phyloP scores from a whole-genome alignment of 257 asterid genomes.

The Solanum chilense region DNA sequence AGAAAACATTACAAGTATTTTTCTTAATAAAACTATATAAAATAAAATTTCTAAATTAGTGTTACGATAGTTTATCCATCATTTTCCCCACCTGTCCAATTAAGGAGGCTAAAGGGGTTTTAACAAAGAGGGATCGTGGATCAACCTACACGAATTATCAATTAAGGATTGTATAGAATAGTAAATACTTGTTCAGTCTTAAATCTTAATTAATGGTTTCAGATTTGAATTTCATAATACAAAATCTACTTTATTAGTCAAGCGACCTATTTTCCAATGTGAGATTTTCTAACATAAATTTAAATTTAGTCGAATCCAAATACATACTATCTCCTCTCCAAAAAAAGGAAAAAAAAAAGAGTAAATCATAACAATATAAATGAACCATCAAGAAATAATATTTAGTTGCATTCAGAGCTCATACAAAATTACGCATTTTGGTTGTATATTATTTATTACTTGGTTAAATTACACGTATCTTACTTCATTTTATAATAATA shows the following conservation, averaged over 20 bases:
- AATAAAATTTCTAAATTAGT: neutral
- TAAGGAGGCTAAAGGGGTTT: neutral
- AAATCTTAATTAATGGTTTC: no score
- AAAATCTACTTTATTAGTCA: no score
- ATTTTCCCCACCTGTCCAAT: neutral
- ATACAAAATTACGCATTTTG: neutral
- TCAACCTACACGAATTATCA: neutral
- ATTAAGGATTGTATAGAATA: neutral
- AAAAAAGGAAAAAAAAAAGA: no score
- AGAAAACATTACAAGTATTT: neutral
- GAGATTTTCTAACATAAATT: no score
- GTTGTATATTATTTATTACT: neutral
- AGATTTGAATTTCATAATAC: no score
- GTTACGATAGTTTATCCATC: neutral
- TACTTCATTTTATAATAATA: neutral
- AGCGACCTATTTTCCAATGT: fast-evolving
- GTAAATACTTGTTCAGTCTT: no score
- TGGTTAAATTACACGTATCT: neutral
- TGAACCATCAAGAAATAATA: neutral
- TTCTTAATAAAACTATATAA: neutral
- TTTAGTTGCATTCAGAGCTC: neutral
- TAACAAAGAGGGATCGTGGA: neutral
- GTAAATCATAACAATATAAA: no score
- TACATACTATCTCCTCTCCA: no score
- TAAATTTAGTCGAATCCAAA: no score